Conservation (phyloP, 139 green algal genomes). For the Closterium sp. region DNA sequence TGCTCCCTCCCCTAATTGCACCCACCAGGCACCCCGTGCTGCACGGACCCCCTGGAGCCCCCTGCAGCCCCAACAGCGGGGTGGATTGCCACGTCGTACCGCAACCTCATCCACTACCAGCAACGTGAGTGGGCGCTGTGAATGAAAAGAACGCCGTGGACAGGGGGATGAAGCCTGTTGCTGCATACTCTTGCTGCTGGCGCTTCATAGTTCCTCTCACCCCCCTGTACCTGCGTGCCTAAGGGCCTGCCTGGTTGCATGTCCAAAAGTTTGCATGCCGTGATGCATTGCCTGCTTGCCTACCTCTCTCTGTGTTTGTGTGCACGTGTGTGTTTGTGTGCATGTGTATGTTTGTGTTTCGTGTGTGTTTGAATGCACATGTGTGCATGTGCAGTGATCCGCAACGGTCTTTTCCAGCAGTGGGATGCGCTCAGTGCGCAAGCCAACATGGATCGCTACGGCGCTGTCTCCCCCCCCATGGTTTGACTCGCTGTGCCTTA, state of each 20-base stretch:
- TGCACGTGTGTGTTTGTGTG: background rate
- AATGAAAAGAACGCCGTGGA: background rate
- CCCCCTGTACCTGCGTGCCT: too few species aligned
- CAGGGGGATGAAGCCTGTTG: background rate
- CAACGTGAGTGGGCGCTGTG: background rate
- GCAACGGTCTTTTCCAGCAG: background rate
- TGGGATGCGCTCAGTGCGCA: background rate
- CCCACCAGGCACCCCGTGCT: background rate
- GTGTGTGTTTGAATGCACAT: background rate
- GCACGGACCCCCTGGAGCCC: background rate
- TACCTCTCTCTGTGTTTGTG: background rate
- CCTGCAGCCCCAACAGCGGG: background rate
- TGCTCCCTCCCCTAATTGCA: too few species aligned
- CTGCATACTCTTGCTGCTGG: too few species aligned
- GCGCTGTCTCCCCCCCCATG: background rate
- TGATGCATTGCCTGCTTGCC: too few species aligned
- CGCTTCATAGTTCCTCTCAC: too few species aligned
- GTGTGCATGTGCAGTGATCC: background rate
- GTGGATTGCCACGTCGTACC: conserved; percentile 3
- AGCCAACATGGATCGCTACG: background rate
- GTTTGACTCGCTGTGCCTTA: background rate
- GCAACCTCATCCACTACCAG: conserved; percentile 13
- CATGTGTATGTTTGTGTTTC: background rate
- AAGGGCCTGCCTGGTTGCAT: too few species aligned
- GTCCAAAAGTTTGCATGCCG: too few species aligned